Base-by-base conservation (phyloP, 805 yeast species). In the Wickerhamomyces tratensis region DNA sequence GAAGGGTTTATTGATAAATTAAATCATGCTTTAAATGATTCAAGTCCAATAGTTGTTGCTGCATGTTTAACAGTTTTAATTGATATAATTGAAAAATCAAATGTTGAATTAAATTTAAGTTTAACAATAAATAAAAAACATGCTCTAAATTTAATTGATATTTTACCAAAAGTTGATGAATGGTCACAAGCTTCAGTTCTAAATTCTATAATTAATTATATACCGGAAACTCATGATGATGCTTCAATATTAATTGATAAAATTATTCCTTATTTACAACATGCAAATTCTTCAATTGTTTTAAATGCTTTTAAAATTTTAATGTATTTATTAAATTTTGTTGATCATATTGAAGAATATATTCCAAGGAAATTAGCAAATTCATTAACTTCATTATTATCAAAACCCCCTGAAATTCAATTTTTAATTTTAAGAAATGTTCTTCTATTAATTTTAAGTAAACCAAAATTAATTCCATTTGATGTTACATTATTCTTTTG, bases 401-500 rank as follows among this genome's bases (percentile, higher is more conserved):
- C 86, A 4, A 86, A 84, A 54, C 86, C 89, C 0, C 64, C 89
- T 0, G 97, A 91, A 58, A 68, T 86, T 26, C 95, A 87, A 60
- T 91, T 88, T 57, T 66, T 88, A 38, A 83, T 82, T 1, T 66
- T 89, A 48, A 68, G 96, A 56, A 91, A 89, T 57, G 82, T 86
- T 39, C 85, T 87, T 26, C 61, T 88, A 31, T 62, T 89, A 34
- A 68, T 89, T 27, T 67, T 87, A 43, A 77, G 85, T 41, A 74
- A 79, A 46, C 79, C 82, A 11, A 69, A 73, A 25, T 63, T 87
- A 43, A 61, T 79, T 36, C 61, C 68, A 26, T 66, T 84, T 42
- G 93, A 85, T 47, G 86, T 86, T n/a, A 75, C 78, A 41, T 75
- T 78, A 63, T 86, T 89, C 56, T 88, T 86, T 61, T 82, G 93